Evolutionary conservation across 2,329 filamentous ascomycete genomes (phyloP).

Genomic region (Aspergillus sp.): DNA sequence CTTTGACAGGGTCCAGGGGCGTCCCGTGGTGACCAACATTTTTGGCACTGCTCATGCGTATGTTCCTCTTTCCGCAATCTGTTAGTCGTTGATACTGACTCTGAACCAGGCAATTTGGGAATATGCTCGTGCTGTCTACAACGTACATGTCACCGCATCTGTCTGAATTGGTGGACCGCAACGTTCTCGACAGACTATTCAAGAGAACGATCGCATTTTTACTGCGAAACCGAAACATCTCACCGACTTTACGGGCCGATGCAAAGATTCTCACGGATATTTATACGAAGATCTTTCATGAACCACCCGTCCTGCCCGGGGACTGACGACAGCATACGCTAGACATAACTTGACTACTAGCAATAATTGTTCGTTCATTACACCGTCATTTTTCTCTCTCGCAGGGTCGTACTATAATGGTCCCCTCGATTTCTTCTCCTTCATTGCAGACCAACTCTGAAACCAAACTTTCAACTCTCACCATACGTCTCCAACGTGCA

Average conservation of each 20-base stretch:
- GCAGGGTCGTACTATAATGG: background rate
- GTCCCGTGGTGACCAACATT: constrained; percentile 90
- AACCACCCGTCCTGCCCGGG: constrained; percentile 16
- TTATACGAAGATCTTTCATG: constrained; percentile 50
- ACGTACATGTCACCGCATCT: constrained; percentile 71
- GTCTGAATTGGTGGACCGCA: constrained; percentile 59
- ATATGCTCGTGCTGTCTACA: constrained; percentile 86
- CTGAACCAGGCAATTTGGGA: constrained; percentile 83
- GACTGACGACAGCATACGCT: background rate
- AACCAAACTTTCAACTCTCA: background rate
- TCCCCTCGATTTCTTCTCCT: background rate
- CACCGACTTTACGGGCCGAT: constrained; percentile 75
- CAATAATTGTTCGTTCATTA: background rate
- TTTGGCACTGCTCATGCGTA: constrained; percentile 96
- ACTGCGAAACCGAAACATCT: constrained; percentile 68
- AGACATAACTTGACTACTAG: background rate
- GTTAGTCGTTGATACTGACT: constrained; percentile 27
- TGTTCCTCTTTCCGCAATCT: constrained; percentile 44
- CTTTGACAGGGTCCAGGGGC: constrained; percentile 67
- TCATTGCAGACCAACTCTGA: background rate
- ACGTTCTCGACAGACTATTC: constrained; percentile 65
- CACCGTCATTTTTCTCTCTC: background rate
- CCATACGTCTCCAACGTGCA: background rate
- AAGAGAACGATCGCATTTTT: constrained; percentile 78
- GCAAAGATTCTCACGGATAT: constrained; percentile 70